Percentiles rank a stretch among this genome's conserved stretches.
phyloP scores from a whole-genome alignment of 768 basidiomycete species.

The Symmetrospora coprosmae region DNA sequence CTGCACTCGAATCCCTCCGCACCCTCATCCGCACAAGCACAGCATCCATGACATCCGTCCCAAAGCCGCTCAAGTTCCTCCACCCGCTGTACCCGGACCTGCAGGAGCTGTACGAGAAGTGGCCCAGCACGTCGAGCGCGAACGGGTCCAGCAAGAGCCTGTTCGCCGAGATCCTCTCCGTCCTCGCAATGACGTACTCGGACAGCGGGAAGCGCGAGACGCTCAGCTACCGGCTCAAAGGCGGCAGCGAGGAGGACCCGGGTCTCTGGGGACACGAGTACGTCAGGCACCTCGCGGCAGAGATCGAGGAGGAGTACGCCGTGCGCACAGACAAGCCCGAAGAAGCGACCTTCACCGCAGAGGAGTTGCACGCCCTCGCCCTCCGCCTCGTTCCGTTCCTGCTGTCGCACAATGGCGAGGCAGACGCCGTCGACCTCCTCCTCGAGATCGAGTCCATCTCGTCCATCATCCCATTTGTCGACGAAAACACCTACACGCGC shows the following conservation, averaged over 20 bases:
- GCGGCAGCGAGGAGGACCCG: conserved; percentile 50
- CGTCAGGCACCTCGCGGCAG: conserved; percentile 87
- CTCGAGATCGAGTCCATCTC: conserved; percentile 84
- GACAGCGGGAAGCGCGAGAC: conserved; percentile 95
- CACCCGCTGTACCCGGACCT: conserved; percentile 82
- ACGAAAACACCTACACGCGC: conserved; percentile 69
- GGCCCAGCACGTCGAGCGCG: conserved; percentile 40
- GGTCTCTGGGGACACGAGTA: conserved; percentile 99
- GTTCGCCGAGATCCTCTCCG: conserved; percentile 92
- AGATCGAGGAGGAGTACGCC: conserved; percentile 83
- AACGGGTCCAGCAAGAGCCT: conserved; percentile 49
- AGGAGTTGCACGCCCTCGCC: conserved; percentile 62
- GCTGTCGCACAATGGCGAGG: conserved; percentile 86
- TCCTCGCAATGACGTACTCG: conserved; percentile 98
- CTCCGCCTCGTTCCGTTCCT: conserved; percentile 78
- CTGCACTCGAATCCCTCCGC: conserved; percentile 82
- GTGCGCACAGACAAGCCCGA: conserved; percentile 39
- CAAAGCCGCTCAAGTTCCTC: conserved; percentile 95
- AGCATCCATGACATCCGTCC: conserved; percentile 97
- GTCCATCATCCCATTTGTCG: conserved; percentile 60
- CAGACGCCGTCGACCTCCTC: conserved; percentile 89
- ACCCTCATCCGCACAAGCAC: conserved; percentile 91
- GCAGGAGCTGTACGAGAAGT: conserved; percentile 66
- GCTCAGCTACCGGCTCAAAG: conserved; percentile 74
- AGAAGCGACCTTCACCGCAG: conserved; percentile 37